Percentiles rank a stretch among this genome's conserved stretches.
phyloP scores from a whole-genome alignment of 2,329 filamentous ascomycete genomes.

The Apiospora arundinis region DNA sequence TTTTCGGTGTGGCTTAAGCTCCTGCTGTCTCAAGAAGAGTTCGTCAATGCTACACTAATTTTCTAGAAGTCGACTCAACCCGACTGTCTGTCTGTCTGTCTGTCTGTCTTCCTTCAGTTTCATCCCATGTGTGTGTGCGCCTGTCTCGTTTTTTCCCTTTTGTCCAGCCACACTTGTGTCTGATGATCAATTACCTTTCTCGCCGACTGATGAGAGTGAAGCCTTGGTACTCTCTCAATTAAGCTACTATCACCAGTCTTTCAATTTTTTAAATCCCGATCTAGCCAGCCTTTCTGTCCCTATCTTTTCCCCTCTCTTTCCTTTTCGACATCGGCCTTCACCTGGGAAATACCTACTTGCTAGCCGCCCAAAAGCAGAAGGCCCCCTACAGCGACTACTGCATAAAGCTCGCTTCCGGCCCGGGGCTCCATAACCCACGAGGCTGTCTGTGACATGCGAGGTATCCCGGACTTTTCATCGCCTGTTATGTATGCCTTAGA shows the following conservation, averaged over 20 bases:
- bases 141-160: background rate
- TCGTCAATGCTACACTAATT: slow-evolving; percentile 17
- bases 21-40: slow-evolving; percentile 7
- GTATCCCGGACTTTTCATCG: slow-evolving; percentile 14
- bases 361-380: background rate
- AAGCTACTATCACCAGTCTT: background rate
- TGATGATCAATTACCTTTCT: slow-evolving; percentile 12
- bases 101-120: background rate
- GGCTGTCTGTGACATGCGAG: slow-evolving; percentile 13
- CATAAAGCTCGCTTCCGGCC: slow-evolving; percentile 8
- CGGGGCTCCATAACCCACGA: slow-evolving; percentile 9
- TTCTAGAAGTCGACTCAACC: background rate
- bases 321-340: background rate
- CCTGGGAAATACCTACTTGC: background rate
- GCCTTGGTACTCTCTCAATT: background rate
- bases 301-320: background rate
- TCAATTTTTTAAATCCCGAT: background rate
- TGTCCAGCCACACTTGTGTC: background rate
- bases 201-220: background rate
- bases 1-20: slow-evolving; percentile 14
- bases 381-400: background rate
- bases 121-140: background rate
- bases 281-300: background rate
- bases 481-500: slow-evolving; percentile 16
- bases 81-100: background rate